A percentile compares a stretch with the other conserved stretches of the same genome.
Conservation (phyloP, 208 protist genomes). For the Trypanosoma lewisi region DNA sequence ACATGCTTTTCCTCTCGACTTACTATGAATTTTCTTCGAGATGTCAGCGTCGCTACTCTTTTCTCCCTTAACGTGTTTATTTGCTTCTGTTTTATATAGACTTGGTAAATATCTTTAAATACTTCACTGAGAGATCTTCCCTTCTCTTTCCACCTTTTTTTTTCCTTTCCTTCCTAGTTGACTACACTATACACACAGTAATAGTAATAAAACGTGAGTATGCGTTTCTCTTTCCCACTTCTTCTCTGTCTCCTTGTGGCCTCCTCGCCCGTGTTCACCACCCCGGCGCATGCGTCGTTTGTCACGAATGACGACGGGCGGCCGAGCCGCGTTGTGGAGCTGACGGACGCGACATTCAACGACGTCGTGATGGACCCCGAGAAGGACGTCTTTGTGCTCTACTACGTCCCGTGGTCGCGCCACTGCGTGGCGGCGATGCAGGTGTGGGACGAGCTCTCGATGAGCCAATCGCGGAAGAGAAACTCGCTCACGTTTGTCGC, state of each 20-base stretch:
- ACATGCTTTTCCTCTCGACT: neutral
- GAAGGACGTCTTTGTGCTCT: conserved; percentile 72
- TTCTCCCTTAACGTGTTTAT: too few species aligned
- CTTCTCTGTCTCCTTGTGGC: neutral
- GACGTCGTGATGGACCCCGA: conserved; percentile 45
- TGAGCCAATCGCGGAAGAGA: conserved; percentile 56
- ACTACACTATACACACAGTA: too few species aligned
- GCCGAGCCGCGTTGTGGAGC: conserved; percentile 47
- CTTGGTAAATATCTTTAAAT: too few species aligned
- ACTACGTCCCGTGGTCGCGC: conserved; percentile 65
- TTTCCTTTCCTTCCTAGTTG: neutral
- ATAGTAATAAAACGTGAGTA: too few species aligned
- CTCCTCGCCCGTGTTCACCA: neutral
- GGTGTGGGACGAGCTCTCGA: conserved; percentile 69
- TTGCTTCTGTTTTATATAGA: too few species aligned
- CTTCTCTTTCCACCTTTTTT: neutral
- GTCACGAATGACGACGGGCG: neutral
- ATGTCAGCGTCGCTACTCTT: too few species aligned
- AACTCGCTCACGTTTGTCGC: conserved; percentile 58
- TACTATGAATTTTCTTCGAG: neutral
- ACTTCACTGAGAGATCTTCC: too few species aligned
- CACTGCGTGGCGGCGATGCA: conserved; percentile 30
- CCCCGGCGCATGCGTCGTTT: conserved; percentile 1
- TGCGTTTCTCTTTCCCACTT: neutral
- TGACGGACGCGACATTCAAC: conserved; percentile 65